Percentiles rank a stretch among this genome's conserved stretches.
phyloP scores from a whole-genome alignment of 2,329 filamentous ascomycete species.

The Monosporascus sp. region DNA sequence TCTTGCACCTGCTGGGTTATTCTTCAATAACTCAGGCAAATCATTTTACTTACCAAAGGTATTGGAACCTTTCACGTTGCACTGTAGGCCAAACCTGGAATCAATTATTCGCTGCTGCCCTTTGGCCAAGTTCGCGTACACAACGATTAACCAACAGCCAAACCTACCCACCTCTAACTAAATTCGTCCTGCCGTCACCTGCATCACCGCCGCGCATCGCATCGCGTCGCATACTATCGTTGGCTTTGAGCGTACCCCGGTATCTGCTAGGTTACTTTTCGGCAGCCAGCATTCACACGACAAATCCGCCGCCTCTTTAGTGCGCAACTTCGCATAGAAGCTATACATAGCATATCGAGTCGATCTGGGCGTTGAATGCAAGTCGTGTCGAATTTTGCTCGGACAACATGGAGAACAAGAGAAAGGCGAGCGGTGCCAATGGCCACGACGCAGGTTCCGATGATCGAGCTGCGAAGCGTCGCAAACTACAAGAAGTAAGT shows the following conservation, averaged over 20 bases:
- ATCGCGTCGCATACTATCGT: not conserved
- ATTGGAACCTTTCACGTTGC: no score
- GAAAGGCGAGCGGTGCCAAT: slow-evolving; percentile 43
- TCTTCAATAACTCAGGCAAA: no score
- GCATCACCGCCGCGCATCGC: not conserved
- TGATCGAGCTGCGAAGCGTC: slow-evolving; percentile 51
- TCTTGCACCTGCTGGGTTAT: no score
- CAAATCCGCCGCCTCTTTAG: no score
- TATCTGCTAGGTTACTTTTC: no score
- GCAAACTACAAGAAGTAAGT: slow-evolving; percentile 46
- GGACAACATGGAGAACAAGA: slow-evolving; percentile 49
- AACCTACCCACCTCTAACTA: not conserved
- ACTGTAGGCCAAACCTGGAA: no score
- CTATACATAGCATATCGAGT: slow-evolving; percentile 1
- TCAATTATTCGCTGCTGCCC: no score
- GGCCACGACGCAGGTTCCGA: slow-evolving; percentile 36
- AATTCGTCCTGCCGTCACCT: not conserved
- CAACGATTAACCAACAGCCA: not conserved
- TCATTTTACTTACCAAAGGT: no score
- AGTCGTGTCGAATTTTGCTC: slow-evolving; percentile 4
- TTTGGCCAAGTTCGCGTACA: no score
- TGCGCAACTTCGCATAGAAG: no score
- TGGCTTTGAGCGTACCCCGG: no score
- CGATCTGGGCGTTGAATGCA: slow-evolving; percentile 7
- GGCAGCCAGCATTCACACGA: no score